Evolutionary conservation across 306 rosid species (phyloP), one percentile per base, ranked within the genome.

Genomic region (Prunus salicina): DNA sequence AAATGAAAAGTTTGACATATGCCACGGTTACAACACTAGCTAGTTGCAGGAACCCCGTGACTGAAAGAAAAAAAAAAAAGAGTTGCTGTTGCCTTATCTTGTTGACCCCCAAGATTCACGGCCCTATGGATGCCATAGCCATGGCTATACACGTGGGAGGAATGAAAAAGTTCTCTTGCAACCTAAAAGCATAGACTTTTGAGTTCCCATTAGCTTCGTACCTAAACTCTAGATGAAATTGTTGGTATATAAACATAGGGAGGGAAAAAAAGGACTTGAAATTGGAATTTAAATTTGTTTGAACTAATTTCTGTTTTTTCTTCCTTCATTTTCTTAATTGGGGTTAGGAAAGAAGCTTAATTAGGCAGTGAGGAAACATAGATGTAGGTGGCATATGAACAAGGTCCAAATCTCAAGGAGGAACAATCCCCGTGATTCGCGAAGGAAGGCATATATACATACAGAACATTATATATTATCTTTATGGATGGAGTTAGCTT

Each of bases 401-500:
- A 72, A 46, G 72, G 61, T 70, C 74, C 80, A 71, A 68, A 69
- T 76, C 72, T 58, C 61, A 77, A 82, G 86, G 81, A 77, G 86
- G 80, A 89, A 79, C 87, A 83, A 80, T 71, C 64, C 91, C 92
- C 97, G 97, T 86, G 92, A 91, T 87, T 87, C 92, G 80, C 88
- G 87, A 81, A 50, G 83, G 67, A 77, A 82, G 78, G 51, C 61
- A 71, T 22, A 78, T 82, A 63, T 15, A 50, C 24, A n/a, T 25
- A 14, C 9, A 30, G n/a, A 16, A 32, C 10, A 70, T 71, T 11
- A 19, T 51, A 78, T 81, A 67, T 78, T 76, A 76, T 80, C 79
- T 81, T 64, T 80, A 45, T 74, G 16, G 52, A 8, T n/a, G 62
- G 28, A 20, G 28, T 56, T 56, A 20, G 61, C 61, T 55, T 7